Base-by-base conservation (phyloP, 2,329 filamentous ascomycete species). In the Sclerotinia glacialis region DNA sequence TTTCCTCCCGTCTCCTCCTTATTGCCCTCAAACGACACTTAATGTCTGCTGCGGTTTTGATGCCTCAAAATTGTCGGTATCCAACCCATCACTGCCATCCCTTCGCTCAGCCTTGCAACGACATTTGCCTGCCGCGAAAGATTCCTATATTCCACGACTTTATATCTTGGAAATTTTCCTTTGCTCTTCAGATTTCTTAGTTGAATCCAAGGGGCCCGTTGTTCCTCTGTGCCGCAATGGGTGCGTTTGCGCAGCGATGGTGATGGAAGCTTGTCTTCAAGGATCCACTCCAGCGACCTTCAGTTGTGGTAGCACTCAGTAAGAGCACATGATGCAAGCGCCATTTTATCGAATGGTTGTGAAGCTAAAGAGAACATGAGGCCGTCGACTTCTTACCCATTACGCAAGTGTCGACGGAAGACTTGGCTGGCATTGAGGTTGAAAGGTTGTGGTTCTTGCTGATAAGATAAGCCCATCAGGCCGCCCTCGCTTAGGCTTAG, bases 391-490 rank as follows among this genome's bases (percentile, higher is more conserved):
- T 37, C 31, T 8, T 8, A 14, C 31, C 21, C 6, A 12, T 34
- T 5, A 11, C 21, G 3, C 11, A 23, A 3, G 7, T 54, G 11
- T 37, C 23, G 31, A 34, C 31, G 18, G 26, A 18, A 9, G 18
- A 18, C 8, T 16, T 28, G 23, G 5, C 26, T 16, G 3, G 7
- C 21, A 47, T 47, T 47, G 21, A 21, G 21, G 21, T 21, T 21
- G 46, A 47, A 23, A 14, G 23, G 21, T 47, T 47, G 9, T 12
- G 23, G 47, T 26, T 8, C 1, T 21, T 6, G 34, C 3, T 55
- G 31, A 37, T 55, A 55, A 55, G 52, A 55, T 55, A 55, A 55
- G 52, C 21, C n/a, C n/a, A n/a, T n/a, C n/a, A n/a, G n/a, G n/a
- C n/a, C n/a, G n/a, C n/a, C 21, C 2, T 16, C 14, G 31, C 53